A percentile compares a stretch with the other conserved stretches of the same genome.
phyloP scores from a whole-genome alignment of 768 basidiomycete genomes.

The Tylopilus sp. region DNA sequence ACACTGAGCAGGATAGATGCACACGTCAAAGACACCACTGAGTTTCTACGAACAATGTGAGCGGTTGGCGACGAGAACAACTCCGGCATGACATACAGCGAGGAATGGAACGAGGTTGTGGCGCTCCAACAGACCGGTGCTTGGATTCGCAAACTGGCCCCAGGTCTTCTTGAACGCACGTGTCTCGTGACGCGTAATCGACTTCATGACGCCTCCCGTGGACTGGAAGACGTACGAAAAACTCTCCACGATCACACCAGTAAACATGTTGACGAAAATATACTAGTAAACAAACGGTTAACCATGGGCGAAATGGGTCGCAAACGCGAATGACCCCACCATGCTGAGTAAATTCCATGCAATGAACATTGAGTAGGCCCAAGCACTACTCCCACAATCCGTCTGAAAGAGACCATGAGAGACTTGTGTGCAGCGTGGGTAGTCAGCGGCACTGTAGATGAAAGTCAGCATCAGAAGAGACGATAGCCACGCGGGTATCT shows the following conservation, averaged over 20 bases:
- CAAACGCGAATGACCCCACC: slow-evolving; percentile 42
- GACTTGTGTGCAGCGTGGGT: slow-evolving; percentile 77
- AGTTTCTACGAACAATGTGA: slow-evolving; percentile 54
- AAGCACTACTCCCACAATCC: slow-evolving; percentile 83
- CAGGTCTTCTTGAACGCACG: slow-evolving; percentile 92
- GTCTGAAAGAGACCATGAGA: slow-evolving; percentile 47
- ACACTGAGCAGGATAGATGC: slow-evolving; percentile 74
- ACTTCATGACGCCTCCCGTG: slow-evolving; percentile 66
- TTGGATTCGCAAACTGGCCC: slow-evolving; percentile 77
- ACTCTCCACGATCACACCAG: slow-evolving; percentile 93
- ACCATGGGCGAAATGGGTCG: slow-evolving; percentile 12
- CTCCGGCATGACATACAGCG: slow-evolving; percentile 47
- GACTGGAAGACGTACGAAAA: slow-evolving; percentile 95
- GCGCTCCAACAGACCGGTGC: slow-evolving; percentile 76
- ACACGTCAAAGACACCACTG: slow-evolving; percentile 83
- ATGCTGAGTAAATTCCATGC: slow-evolving; percentile 95
- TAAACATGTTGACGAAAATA: slow-evolving; percentile 95
- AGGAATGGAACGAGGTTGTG: slow-evolving; percentile 76
- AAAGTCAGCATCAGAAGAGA: background rate
- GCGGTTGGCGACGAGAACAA: background rate
- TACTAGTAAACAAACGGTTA: slow-evolving; percentile 49
- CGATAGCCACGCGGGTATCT: background rate
- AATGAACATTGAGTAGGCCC: slow-evolving; percentile 87
- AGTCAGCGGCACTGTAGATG: slow-evolving; percentile 57
- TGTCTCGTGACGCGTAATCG: slow-evolving; percentile 88